Conservation (phyloP, 2,329 filamentous ascomycete species). For the Fusarium abutilonis region DNA sequence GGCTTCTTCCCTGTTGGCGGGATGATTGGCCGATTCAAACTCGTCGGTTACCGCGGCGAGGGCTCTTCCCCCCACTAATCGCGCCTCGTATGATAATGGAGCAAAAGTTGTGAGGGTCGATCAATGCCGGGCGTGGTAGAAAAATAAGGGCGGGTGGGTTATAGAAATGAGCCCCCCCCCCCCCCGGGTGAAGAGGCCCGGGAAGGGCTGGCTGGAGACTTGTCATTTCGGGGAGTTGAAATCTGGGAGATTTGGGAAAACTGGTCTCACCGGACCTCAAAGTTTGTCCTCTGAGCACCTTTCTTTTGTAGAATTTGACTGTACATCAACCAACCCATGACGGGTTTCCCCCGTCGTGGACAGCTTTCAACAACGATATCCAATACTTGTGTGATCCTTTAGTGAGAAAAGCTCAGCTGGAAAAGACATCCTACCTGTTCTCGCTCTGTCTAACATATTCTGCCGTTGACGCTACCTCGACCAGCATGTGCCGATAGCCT, state of each 20-base stretch:
- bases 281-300: constrained; percentile 45
- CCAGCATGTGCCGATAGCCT: not conserved
- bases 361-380: constrained; percentile 33
- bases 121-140: constrained; percentile 30
- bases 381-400: constrained; percentile 6
- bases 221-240: constrained; percentile 33
- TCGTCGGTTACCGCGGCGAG: constrained; percentile 89
- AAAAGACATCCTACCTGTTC: not conserved
- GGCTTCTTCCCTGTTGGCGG: constrained; percentile 98
- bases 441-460: not conserved
- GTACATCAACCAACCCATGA: constrained; percentile 47
- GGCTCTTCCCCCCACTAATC: constrained; percentile 67
- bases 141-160: constrained; percentile 35
- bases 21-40: constrained; percentile 95
- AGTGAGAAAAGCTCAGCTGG: not conserved
- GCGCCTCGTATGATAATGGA: constrained; percentile 21
- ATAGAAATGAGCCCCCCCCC: constrained; percentile 41
- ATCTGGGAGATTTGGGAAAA: constrained; percentile 38
- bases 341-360: constrained; percentile 28
- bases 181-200: constrained; percentile 29
- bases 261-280: constrained; percentile 39
- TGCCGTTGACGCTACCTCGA: not conserved
- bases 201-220: constrained; percentile 42
- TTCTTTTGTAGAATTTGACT: constrained; percentile 46
- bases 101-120: constrained; percentile 22